Base-by-base conservation (phyloP, 139 green algal species). In the Klebsormidium nitens region DNA sequence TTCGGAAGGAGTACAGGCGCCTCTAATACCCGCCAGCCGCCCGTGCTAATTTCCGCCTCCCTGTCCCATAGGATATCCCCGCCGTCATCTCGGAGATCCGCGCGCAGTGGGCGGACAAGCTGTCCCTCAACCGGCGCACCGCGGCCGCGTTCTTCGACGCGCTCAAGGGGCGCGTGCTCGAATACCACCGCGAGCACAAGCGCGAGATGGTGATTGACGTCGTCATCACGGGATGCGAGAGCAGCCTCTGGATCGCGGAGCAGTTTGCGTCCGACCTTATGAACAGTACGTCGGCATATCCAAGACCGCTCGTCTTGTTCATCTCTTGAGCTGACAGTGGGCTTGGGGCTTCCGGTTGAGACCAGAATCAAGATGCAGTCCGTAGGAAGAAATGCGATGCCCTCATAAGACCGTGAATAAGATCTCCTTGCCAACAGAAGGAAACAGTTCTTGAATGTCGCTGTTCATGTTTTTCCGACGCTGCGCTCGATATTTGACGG, bases 241-340 rank as follows among this genome's bases (percentile, higher is more conserved):
- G 29, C 47, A 58, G 28, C 31, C 72, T 80, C 17, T 80, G 72
- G 72, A 49, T 76, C 28, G 72, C 39, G 17, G 72, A 80, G 37
- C 72, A 80, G 50, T 80, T 80, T 72, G 72, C 72, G 19, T 34
- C 61, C 19, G 72, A 80, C 60, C 39, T 80, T 36, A 37, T 71
- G 42, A 76, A 65, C 32, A 65, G 64, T 72, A 48, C 11, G 48
- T n/a, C n/a, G n/a, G n/a, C n/a, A n/a, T n/a, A n/a, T n/a, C n/a
- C n/a, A n/a, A n/a, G n/a, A n/a, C n/a, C n/a, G n/a, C n/a, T n/a
- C n/a, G n/a, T n/a, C n/a, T n/a, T n/a, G n/a, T n/a, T n/a, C n/a
- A n/a, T n/a, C n/a, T n/a, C n/a, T n/a, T n/a, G n/a, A n/a, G n/a
- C n/a, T n/a, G n/a, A n/a, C n/a, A n/a, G n/a, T n/a, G n/a, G n/a